Evolutionary conservation across 257 asterid species (phyloP).

Genomic region (Solanum chilense): DNA sequence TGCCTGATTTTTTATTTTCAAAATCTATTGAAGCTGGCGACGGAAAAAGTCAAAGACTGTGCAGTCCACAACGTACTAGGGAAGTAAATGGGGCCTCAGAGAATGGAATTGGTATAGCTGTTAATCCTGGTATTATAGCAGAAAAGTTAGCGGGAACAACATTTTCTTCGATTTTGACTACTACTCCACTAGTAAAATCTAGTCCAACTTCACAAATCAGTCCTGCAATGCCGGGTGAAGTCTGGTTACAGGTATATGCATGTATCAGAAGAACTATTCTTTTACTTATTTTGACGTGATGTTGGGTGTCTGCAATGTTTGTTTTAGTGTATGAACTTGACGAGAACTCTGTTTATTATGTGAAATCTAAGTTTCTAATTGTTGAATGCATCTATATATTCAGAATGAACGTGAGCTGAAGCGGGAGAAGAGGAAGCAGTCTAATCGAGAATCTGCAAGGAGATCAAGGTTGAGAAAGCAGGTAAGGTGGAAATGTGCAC

Average conservation of each 20-base stretch:
- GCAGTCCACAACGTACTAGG: conserved; percentile 15
- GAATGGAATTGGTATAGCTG: conserved; percentile 15
- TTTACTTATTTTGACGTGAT: not conserved
- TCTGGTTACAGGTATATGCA: conserved; percentile 53
- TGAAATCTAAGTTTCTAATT: not conserved
- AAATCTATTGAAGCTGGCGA: not conserved
- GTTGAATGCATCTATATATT: not conserved
- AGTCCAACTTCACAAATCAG: conserved; percentile 26
- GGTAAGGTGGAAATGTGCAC: conserved; percentile 18
- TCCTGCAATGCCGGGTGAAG: conserved; percentile 23
- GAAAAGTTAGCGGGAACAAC: conserved; percentile 15
- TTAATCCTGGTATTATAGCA: conserved; percentile 17
- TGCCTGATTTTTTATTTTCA: not conserved
- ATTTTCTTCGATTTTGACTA: conserved; percentile 18
- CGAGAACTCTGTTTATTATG: not conserved
- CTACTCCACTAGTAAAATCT: conserved; percentile 21
- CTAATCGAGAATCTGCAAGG: conserved; percentile 95
- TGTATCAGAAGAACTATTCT: not conserved
- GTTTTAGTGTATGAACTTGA: not conserved
- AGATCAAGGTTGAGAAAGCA: conserved; percentile 94
- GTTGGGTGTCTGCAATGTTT: not conserved
- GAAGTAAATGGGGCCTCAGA: conserved; percentile 32
- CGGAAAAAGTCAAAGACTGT: not conserved
- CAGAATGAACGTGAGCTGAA: conserved; percentile 81
- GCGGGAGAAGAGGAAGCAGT: conserved; percentile 89